Conservation (phyloP, 2,329 filamentous ascomycete genomes). For the Penicillium corylophilum region DNA sequence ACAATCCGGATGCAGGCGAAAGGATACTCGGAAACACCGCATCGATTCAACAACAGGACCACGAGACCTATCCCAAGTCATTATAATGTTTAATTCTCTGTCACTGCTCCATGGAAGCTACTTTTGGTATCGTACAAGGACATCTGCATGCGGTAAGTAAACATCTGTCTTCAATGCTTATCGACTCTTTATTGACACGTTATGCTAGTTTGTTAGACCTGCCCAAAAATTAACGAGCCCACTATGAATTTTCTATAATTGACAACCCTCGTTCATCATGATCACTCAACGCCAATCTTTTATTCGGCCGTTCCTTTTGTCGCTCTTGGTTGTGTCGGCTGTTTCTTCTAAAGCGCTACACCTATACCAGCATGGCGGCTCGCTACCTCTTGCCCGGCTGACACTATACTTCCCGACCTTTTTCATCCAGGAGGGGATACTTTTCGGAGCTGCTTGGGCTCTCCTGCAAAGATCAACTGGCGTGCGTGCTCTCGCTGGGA, state of each 20-base stretch:
- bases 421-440: constrained; percentile 28
- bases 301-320: constrained; percentile 27
- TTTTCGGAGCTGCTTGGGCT: constrained; percentile 21
- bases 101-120: neutral
- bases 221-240: neutral
- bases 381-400: constrained; percentile 20
- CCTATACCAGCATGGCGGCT: constrained; percentile 26
- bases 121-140: too few relatives aligned
- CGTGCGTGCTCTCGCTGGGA: constrained; percentile 13
- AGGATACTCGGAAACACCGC: neutral
- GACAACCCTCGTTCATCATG: constrained; percentile 15
- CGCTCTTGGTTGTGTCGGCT: constrained; percentile 26
- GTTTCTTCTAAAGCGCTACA: constrained; percentile 29
- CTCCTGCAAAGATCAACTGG: constrained; percentile 25
- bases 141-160: neutral
- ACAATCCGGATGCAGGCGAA: neutral
- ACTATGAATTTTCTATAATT: neutral
- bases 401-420: constrained; percentile 33
- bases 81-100: neutral
- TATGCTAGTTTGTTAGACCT: neutral
- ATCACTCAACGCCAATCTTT: constrained; percentile 20
- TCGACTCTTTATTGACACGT: neutral
- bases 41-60: neutral
- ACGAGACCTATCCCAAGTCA: neutral
- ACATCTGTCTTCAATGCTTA: neutral